These are phyloP conservation scores for Mrakia gelida DNA, from an alignment of 768 basidiomycete genomes.

Conservation along the genomic window DNA sequence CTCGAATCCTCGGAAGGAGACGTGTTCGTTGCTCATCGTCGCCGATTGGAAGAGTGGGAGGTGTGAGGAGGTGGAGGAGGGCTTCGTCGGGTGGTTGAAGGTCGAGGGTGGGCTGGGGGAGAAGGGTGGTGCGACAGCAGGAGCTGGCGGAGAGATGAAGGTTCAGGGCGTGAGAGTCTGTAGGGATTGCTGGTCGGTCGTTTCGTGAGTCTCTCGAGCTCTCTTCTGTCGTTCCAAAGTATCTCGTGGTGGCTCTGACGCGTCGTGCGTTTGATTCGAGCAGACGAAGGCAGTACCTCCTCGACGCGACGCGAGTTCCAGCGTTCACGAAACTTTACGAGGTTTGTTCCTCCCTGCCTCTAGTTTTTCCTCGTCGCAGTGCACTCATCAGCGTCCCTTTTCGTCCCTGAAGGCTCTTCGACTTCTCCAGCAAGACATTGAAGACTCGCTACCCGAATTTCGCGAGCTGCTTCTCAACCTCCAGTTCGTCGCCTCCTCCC, in stretches of 20 bases:
- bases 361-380: not conserved
- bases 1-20: constrained; percentile 50
- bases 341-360: constrained; percentile 45
- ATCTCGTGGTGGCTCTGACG: not conserved
- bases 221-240: not conserved
- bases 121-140: constrained; percentile 15
- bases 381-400: not conserved
- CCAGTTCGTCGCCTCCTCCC: constrained; percentile 11
- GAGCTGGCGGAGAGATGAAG: constrained; percentile 66
- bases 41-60: constrained; percentile 71
- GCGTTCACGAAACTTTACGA: constrained; percentile 67
- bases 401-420: constrained; percentile 57
- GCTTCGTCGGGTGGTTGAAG: constrained; percentile 46
- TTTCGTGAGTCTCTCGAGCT: constrained; percentile 68
- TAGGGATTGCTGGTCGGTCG: constrained; percentile 68
- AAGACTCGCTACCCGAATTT: constrained; percentile 76
- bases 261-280: not conserved
- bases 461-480: constrained; percentile 63
- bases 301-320: constrained; percentile 59
- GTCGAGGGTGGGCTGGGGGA: constrained; percentile 36
- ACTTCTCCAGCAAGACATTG: constrained; percentile 79
- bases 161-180: constrained; percentile 85
- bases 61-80: constrained; percentile 70
- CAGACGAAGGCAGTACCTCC: constrained; percentile 75
- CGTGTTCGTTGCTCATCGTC: constrained; percentile 77